A percentile compares a stretch with the other conserved stretches of the same genome.
Evolutionary conservation across 257 asterid species (phyloP).

Genomic region (Ocimum tenuiflorum): DNA sequence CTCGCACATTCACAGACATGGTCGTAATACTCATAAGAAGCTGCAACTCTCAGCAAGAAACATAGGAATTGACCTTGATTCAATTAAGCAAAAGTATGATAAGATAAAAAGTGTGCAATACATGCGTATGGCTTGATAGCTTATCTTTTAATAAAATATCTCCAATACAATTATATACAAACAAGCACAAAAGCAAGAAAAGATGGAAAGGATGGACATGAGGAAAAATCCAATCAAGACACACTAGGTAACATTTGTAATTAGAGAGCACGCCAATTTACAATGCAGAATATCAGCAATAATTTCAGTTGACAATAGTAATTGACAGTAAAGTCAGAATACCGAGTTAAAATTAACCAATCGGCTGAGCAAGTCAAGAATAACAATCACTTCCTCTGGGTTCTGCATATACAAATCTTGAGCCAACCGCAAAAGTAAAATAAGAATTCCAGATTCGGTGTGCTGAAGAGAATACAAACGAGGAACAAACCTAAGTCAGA

Average conservation of each 20-base stretch:
- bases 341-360: constrained; percentile 72
- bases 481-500: not conserved
- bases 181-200: constrained; percentile 4
- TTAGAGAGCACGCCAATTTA: constrained; percentile 7
- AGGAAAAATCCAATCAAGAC: not conserved
- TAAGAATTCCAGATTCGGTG: constrained; percentile 68
- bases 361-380: constrained; percentile 72
- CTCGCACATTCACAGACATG: not conserved
- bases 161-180: not conserved
- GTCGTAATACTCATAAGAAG: not conserved
- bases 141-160: not conserved
- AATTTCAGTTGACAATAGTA: constrained; percentile 4
- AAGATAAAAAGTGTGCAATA: too few relatives aligned
- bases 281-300: not conserved
- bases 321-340: constrained; percentile 23
- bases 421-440: constrained; percentile 74
- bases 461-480: constrained; percentile 40
- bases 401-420: constrained; percentile 45
- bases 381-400: constrained; percentile 46
- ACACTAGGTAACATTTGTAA: not conserved
- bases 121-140: not conserved
- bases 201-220: not conserved
- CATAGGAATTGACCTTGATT: not conserved
- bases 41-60: not conserved
- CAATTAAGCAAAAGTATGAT: not conserved